phyloP scores from a whole-genome alignment of 2,329 filamentous ascomycete species.

The Colletotrichum sp. region DNA sequence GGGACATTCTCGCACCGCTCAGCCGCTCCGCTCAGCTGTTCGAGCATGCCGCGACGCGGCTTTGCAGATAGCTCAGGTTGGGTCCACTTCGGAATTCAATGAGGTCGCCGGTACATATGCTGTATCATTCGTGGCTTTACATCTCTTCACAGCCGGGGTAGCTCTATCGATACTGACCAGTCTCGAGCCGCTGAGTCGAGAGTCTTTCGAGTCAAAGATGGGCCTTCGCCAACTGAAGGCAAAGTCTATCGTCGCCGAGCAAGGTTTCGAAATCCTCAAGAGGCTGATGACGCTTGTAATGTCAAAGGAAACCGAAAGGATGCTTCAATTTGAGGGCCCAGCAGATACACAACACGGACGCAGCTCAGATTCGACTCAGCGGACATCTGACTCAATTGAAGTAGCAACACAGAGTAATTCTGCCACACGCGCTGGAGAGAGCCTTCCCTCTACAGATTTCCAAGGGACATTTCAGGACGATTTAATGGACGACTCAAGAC shows the following conservation, averaged over 20 bases:
- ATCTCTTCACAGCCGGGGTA: constrained; percentile 29
- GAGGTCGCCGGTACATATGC: constrained; percentile 28
- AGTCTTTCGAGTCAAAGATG: constrained; percentile 24
- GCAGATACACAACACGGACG: neutral
- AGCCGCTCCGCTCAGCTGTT: neutral
- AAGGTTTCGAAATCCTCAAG: constrained; percentile 25
- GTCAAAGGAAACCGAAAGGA: constrained; percentile 24
- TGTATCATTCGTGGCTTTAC: constrained; percentile 26
- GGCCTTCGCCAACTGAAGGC: constrained; percentile 25
- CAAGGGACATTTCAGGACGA: neutral
- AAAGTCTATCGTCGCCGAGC: constrained; percentile 24
- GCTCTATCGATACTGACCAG: constrained; percentile 27
- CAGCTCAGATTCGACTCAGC: neutral
- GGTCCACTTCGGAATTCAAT: constrained; percentile 6
- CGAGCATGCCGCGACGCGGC: constrained; percentile 26
- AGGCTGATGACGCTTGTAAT: constrained; percentile 27
- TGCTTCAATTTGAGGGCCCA: constrained; percentile 17
- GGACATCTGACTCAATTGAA: neutral
- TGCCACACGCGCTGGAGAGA: neutral
- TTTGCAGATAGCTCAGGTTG: constrained; percentile 24
- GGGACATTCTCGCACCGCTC: neutral
- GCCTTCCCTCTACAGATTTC: neutral
- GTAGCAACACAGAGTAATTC: neutral
- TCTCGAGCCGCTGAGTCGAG: constrained; percentile 23
- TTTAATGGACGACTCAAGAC: neutral